Base-by-base conservation (phyloP, 768 basidiomycete species). In the Tricholoma furcatifolium region DNA sequence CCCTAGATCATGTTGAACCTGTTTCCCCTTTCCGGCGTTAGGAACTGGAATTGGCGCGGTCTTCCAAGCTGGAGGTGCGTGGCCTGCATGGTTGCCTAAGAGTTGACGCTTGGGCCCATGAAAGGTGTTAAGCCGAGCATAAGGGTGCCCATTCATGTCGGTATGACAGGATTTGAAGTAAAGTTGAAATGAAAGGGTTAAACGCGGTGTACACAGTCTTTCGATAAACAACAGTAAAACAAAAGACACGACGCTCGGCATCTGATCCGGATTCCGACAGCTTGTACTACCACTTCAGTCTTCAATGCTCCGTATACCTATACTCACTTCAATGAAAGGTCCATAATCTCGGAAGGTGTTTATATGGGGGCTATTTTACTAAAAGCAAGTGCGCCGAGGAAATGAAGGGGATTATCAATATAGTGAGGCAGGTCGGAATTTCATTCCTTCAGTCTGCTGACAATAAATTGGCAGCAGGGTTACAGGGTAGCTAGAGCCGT, bases 11-110 rank as follows among this genome's bases (percentile, higher is more conserved):
- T 62, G 51, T 18, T 54, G 53, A 34, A 51, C 52, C 47, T 62
- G 60, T 38, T 65, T 76, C 42, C 65, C 72, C 51, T 69, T 77
- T 53, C 60, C 61, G 50, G 62, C 36, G 49, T 43, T 43, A 23
- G 53, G 50, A 39, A 43, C 53, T 50, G 53, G 56, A 17, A 52
- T 55, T 40, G 56, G 55, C 6, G 57, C 62, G 50, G 71, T 73
- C 44, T 76, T 71, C 87, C 87, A 89, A 9, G 87, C 84, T 0
- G 86, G 86, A 3, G 81, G 72, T 1, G 78, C 75, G 9, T 74
- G 74, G 0, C 75, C 79, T 2, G 85, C 78, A 35, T 75, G 71
- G 59, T 78, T 81, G 12, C 87, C 87, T 15, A 88, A 66, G 3
- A 88, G 62, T 32, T 76, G 73, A 31, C 75, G 74, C 59, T 88